Evolutionary conservation across 768 basidiomycete species (phyloP), one percentile per base, ranked within the genome.

Genomic region (Russula griseocarnosa): DNA sequence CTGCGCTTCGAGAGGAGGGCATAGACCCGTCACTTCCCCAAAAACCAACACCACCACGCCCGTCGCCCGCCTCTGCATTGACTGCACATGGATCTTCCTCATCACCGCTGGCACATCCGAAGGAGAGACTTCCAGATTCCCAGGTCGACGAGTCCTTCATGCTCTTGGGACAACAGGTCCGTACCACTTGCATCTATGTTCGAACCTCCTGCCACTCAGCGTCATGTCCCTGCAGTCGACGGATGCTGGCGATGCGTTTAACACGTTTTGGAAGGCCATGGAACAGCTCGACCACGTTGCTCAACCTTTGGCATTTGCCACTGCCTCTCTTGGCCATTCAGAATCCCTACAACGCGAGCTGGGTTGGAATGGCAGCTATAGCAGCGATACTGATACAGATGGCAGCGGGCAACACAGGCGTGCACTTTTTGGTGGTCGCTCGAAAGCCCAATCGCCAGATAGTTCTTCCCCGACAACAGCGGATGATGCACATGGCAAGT

Each of bases 211-310:
- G 56, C 50, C 40, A 16, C 57, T 66, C 14, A 66, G 40, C 65
- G n/a, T 13, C 34, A 30, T 36, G 34, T 55, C 55, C 16, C 46
- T n/a, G 16, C 58, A 68, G 67, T 69, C 68, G 40, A 60, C 67
- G 40, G 92, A 94, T 70, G 86, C 90, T 3, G 85, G 87, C 5
- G 92, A 94, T 70, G 86, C 90, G 5, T 94, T 94, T 77, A 91
- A 92, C 71, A 83, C 90, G 69, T 94, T 93, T 71, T 94, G 92
- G 92, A 85, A 82, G 68, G 88, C 89, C 55, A 87, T 92, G 79
- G 90, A 93, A 46, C 87, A 92, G 84, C 74, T 93, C 52, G 90
- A 93, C 69, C 88, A 91, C 69, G 79, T 94, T n/a, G 87, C 89
- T 5, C 89, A 91, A 69, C 82, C 83, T 5, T 85, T 90, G 10